These are phyloP conservation scores for Solanum arcanum DNA, from an alignment of 257 asterid species.

Conservation along the genomic window DNA sequence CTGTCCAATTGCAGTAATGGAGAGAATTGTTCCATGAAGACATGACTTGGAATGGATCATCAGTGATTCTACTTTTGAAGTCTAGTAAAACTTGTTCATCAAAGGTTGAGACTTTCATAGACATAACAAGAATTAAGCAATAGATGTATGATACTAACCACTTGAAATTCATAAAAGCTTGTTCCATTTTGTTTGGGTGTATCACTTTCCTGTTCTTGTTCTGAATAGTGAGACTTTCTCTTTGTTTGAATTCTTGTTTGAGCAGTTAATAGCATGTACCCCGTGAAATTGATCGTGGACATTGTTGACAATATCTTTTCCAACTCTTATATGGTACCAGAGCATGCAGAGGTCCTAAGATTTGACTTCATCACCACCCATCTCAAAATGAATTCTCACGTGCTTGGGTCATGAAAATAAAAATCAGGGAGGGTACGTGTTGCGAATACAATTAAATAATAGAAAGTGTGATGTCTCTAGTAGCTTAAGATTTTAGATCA, in stretches of 20 bases:
- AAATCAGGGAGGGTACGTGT: neutral
- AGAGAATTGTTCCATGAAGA: conserved; percentile 2
- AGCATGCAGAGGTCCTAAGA: neutral
- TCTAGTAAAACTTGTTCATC: neutral
- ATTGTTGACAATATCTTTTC: too few relatives aligned
- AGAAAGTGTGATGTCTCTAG: neutral
- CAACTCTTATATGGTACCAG: neutral
- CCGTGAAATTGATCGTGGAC: neutral
- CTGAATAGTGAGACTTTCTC: neutral
- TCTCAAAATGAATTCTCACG: neutral
- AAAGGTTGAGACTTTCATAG: neutral
- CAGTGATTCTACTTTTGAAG: neutral
- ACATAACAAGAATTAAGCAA: neutral
- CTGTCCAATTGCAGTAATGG: conserved; percentile 14
- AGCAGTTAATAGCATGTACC: neutral
- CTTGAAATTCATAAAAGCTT: neutral
- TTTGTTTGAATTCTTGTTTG: neutral
- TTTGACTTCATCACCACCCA: neutral
- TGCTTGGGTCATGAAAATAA: neutral
- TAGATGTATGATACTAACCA: neutral
- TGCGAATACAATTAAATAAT: neutral
- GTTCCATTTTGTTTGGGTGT: neutral
- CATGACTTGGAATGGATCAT: neutral
- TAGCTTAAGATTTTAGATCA: too few relatives aligned
- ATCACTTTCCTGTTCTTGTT: neutral